A percentile compares a stretch with the other conserved stretches of the same genome.
These are phyloP conservation scores for Neoascochyta sp. DNA, from an alignment of 2,329 filamentous ascomycete genomes.

Conservation along the genomic window DNA sequence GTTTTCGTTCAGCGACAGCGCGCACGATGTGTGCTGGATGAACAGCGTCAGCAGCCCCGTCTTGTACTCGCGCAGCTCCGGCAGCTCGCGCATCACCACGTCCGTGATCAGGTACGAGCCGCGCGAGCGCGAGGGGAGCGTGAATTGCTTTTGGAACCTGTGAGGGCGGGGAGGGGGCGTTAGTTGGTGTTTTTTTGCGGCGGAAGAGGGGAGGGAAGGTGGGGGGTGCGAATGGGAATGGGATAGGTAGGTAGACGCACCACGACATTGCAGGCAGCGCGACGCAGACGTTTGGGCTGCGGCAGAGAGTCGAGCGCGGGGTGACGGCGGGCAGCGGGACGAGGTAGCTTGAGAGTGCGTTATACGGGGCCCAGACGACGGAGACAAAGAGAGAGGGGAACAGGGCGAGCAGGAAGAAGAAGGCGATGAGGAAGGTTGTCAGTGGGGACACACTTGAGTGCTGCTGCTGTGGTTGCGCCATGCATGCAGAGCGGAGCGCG, in stretches of 20 bases:
- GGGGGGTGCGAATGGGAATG: too few relatives aligned
- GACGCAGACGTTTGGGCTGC: slow-evolving; percentile 25
- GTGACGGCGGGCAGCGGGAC: slow-evolving; percentile 15
- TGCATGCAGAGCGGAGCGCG: too few relatives aligned
- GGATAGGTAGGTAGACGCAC: slow-evolving; percentile 10
- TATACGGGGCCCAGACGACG: slow-evolving; percentile 38
- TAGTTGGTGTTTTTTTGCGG: not conserved
- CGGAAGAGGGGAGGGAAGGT: too few relatives aligned
- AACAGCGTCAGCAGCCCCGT: slow-evolving; percentile 74
- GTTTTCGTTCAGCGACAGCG: slow-evolving; percentile 90
- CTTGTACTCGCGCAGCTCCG: slow-evolving; percentile 79
- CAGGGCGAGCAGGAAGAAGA: slow-evolving; percentile 50
- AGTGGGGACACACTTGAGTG: slow-evolving; percentile 30
- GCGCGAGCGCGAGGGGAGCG: slow-evolving; percentile 69
- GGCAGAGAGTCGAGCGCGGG: slow-evolving; percentile 19
- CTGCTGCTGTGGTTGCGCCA: slow-evolving; percentile 14
- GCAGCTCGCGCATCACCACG: slow-evolving; percentile 64
- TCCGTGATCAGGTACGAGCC: slow-evolving; percentile 90
- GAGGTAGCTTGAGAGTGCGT: slow-evolving; percentile 23
- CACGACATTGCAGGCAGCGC: slow-evolving; percentile 30
- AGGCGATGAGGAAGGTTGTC: slow-evolving; percentile 46
- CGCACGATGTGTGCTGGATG: slow-evolving; percentile 92
- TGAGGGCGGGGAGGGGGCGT: not conserved
- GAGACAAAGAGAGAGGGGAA: slow-evolving; percentile 48
- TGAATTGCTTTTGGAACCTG: slow-evolving; percentile 73